Base-by-base conservation (phyloP, 1,139 yeast genomes). In the Zygosaccharomyces sapae region DNA sequence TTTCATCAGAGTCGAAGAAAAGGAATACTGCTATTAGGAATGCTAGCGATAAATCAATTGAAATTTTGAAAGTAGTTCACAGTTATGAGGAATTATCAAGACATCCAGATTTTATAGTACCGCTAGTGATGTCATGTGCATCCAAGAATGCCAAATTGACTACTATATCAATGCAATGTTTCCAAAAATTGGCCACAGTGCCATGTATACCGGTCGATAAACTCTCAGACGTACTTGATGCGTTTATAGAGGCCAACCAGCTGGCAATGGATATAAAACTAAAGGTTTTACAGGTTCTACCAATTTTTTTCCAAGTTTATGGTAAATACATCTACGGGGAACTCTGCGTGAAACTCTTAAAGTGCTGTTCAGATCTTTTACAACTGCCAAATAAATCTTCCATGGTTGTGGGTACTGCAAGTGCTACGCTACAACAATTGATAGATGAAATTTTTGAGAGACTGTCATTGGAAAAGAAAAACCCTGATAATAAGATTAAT, bases 371-470 rank as follows among this genome's bases (percentile, higher is more conserved):
- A 0, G 58, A 51, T 30, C 75, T 80, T 36, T 72, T 92, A 44
- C 89, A 87, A 44, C 71, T 80, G 6, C 76, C 80, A 16, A 85
- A 80, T 52, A 85, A 84, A 56, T 76, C 83, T 3, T 79, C 86
- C 0, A 86, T 86, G 52, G 96, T 92, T 3, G 75, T 80, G 10
- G 90, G 89, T 57, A 86, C 97, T 0, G 97, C 97, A 0, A 81
- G 88, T 41, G 98, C 97, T 1, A 88, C 97, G 1, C 75, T 89
- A 41, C 94, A 89, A 55, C 97, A 92, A 63, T 69, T 92, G 40
- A 77, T 89, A 44, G 79, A 84, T 35, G 79, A 84, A 33, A 76
- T 88, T 0, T 90, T 83, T 63, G 97, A 89, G 50, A 77, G 81
- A 48, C 76, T 57, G 9, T 38, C 52, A 12, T 50, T 49, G 29